Evolutionary conservation across 176 grass and related monocot species (phyloP).

Genomic region (Carex kokanica): DNA sequence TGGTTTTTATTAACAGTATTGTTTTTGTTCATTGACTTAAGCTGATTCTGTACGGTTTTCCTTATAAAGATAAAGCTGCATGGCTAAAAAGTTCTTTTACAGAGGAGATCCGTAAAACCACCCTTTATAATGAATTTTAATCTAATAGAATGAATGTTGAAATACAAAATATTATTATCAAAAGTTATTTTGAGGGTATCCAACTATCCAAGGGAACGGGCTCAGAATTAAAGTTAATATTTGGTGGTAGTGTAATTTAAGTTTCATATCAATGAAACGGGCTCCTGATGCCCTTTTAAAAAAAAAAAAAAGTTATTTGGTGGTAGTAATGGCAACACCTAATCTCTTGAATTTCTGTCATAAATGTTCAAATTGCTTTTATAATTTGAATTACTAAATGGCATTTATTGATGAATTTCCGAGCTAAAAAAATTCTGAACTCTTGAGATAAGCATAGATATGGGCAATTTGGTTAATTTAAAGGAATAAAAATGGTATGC

Average conservation of each 20-base stretch:
- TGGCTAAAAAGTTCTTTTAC: neutral
- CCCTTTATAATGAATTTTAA: neutral
- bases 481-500: neutral
- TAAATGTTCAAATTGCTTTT: neutral
- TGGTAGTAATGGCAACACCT: neutral
- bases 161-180: neutral
- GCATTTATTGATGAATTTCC: neutral
- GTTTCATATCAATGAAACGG: too few relatives aligned
- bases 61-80: neutral
- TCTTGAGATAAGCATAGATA: neutral
- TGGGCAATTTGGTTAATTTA: neutral
- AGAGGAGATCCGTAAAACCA: too few relatives aligned
- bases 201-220: neutral
- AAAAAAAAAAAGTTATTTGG: neutral
- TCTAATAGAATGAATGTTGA: neutral
- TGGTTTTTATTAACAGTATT: neutral
- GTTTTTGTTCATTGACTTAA: neutral
- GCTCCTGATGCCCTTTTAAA: too few relatives aligned
- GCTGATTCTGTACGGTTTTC: neutral
- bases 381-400: neutral
- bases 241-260: neutral
- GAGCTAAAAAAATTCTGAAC: neutral
- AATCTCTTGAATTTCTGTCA: neutral
- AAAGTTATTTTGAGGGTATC: neutral
- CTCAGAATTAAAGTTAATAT: neutral